Conservation (phyloP, 2,329 filamentous ascomycete species). For the Thelonectria olida region DNA sequence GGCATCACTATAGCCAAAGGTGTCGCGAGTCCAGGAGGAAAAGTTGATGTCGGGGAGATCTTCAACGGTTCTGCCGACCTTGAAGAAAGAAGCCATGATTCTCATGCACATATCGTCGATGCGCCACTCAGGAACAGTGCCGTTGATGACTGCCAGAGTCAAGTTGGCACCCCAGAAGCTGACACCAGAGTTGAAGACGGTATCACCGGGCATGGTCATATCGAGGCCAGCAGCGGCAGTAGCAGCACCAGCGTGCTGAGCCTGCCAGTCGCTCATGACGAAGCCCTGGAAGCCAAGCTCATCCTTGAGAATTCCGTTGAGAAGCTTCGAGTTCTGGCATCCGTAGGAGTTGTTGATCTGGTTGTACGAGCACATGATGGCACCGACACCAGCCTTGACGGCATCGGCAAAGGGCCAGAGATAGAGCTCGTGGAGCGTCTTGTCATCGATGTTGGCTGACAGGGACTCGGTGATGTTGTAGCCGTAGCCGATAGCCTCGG, state of each 20-base stretch:
- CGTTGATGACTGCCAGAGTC: constrained; percentile 87
- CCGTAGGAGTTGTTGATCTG: constrained; percentile 83
- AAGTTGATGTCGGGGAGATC: constrained; percentile 75
- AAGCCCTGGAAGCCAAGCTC: constrained; percentile 86
- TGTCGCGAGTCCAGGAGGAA: constrained; percentile 85
- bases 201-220: constrained; percentile 91
- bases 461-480: constrained; percentile 69
- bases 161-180: constrained; percentile 89
- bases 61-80: constrained; percentile 65
- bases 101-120: constrained; percentile 92
- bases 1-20: constrained; percentile 74
- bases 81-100: constrained; percentile 77
- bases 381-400: constrained; percentile 71
- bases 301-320: constrained; percentile 80
- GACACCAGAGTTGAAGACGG: constrained; percentile 74
- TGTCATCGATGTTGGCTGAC: constrained; percentile 74
- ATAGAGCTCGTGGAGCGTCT: constrained; percentile 79
- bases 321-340: constrained; percentile 80
- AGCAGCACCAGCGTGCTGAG: constrained; percentile 74
- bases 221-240: constrained; percentile 79
- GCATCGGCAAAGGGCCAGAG: constrained; percentile 82
- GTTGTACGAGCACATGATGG: constrained; percentile 76
- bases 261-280: constrained; percentile 83
- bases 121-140: constrained; percentile 86
- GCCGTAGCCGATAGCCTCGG: constrained; percentile 62